Evolutionary conservation across 164 flowering plant species (phyloP), one percentile per base, ranked within the genome.

Genomic region (Malania oleifera): DNA sequence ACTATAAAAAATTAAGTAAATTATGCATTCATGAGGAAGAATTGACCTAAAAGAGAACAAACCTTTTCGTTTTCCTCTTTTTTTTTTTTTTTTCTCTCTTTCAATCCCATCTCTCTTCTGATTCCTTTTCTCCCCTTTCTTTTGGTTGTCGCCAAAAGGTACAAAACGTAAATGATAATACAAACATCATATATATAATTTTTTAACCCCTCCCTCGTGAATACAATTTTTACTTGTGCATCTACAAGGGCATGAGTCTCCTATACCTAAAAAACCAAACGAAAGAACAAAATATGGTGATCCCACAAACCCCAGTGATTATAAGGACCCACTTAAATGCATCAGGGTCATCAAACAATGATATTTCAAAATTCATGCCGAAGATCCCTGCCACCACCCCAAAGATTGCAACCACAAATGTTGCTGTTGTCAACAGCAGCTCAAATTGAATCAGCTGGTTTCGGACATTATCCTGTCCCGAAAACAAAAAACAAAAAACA

Each of bases 391-490:
- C 95, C 19, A 92, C 98, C 48, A 92, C 95, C 11, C 97, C 97
- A 63, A 86, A 89, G 35, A 92, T 87, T 38, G 98, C 92, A 28
- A 93, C 92, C 8, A 87, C 98, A 60, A 93, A 93, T 1, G 97
- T 87, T 29, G 97, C 96, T 19, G 96, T 93, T 15, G 98, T 89
- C 25, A 93, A 87, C 54, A 90, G 70, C 72, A 89, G 80, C 76
- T 93, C 96, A 60, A 93, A 90, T 57, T 87, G 98, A 62, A 93
- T 89, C 63, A 93, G 82, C 77, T 93, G 95, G 73, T 93, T 93
- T 55, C 98, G 79, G 7, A 87, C 95, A 66, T 86, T 93, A 67
- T 93, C 98, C 98, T 92, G 88, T 23, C 13, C n/a, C 63, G 56
- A 56, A 13, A 15, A 19, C 37, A 29, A 50, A 56, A 18, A 13